Conservation (phyloP, 2,329 filamentous ascomycete genomes). For the Ilyonectria destructans region DNA sequence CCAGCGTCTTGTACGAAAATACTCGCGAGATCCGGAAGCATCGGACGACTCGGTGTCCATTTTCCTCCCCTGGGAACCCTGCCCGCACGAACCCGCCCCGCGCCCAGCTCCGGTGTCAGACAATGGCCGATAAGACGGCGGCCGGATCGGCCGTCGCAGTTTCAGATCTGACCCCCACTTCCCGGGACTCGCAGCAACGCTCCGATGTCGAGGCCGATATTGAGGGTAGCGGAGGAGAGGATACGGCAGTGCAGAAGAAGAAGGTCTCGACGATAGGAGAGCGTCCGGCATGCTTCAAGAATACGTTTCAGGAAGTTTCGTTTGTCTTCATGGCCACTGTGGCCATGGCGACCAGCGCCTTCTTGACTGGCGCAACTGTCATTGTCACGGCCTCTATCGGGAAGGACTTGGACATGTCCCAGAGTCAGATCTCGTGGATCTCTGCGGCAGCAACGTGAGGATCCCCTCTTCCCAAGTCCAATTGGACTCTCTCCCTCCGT, state of each 20-base stretch:
- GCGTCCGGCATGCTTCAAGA: constrained; percentile 74
- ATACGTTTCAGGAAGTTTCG: constrained; percentile 74
- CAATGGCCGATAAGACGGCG: constrained; percentile 30
- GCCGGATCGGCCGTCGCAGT: constrained; percentile 19
- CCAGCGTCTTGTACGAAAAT: not conserved
- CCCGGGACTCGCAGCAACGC: constrained; percentile 22
- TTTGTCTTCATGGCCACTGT: constrained; percentile 79
- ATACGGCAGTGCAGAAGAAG: constrained; percentile 23
- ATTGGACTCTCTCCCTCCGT: not conserved
- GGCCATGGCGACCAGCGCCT: constrained; percentile 75
- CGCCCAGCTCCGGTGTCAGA: not conserved
- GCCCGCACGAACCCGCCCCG: not conserved
- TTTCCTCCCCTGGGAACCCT: not conserved
- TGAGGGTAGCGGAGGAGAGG: constrained; percentile 33
- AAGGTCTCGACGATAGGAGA: constrained; percentile 46
- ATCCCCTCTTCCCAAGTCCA: not conserved
- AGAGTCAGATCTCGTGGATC: constrained; percentile 79
- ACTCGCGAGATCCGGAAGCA: not conserved
- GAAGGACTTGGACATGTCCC: constrained; percentile 73
- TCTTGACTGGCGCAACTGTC: constrained; percentile 72
- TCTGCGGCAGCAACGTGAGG: constrained; percentile 69
- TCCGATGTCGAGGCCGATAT: constrained; percentile 15
- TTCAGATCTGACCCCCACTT: constrained; percentile 36
- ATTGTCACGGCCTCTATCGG: constrained; percentile 77
- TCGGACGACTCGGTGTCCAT: constrained; percentile 10